Percentiles rank a stretch among this genome's conserved stretches.
Conservation (phyloP, 140 eudicot genomes). For the Cichorium intybus region DNA sequence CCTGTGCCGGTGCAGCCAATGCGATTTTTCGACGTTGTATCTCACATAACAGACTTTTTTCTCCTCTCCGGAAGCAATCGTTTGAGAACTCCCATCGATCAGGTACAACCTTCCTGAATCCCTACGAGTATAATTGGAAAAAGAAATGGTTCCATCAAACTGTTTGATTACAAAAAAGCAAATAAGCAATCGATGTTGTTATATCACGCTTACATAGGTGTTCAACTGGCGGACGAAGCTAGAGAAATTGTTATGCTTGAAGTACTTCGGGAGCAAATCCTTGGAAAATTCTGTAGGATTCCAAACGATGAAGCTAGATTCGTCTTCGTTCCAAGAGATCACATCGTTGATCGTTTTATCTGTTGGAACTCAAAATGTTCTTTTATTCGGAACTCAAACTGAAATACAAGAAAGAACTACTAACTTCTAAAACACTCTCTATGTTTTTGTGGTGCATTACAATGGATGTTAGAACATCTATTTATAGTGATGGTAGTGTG, state of each 20-base stretch:
- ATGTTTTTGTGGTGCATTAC: no score
- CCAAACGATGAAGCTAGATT: slow-evolving; percentile 86
- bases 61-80: slow-evolving; percentile 69
- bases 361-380: no score
- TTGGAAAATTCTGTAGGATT: slow-evolving; percentile 74
- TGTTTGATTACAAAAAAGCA: not conserved
- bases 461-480: no score
- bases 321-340: slow-evolving; percentile 87
- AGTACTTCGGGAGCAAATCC: slow-evolving; percentile 73
- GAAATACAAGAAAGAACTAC: no score
- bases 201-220: slow-evolving; percentile 50
- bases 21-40: slow-evolving; percentile 80
- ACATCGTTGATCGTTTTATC: slow-evolving; percentile 50
- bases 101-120: slow-evolving; percentile 81
- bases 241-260: slow-evolving; percentile 84
- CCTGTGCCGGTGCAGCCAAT: slow-evolving; percentile 14
- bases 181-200: not conserved
- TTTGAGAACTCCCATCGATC: slow-evolving; percentile 95
- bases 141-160: not conserved
- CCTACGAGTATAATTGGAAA: slow-evolving; percentile 38
- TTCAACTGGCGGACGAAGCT: slow-evolving; percentile 85
- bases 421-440: no score
- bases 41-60: slow-evolving; percentile 56
- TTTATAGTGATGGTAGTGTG: no score
- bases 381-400: no score